Evolutionary conservation across 495 filamentous ascomycete genomes (phyloP), one percentile per base, ranked within the genome.

Genomic region (Pseudotulostoma volvatum): DNA sequence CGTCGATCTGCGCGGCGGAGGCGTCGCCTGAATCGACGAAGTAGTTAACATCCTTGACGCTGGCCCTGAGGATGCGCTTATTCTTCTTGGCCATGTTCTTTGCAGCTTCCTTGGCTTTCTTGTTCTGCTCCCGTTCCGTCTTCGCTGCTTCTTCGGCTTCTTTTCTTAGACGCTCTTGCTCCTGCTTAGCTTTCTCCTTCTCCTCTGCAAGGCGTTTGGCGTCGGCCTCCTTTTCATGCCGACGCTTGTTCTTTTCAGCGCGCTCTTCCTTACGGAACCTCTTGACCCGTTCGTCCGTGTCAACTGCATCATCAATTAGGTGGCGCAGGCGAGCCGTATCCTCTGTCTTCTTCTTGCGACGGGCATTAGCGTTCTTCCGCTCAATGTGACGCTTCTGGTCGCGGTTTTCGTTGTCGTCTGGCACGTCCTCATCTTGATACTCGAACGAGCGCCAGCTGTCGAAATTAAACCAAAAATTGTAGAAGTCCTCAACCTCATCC

Each of bases 81-180:
- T 97, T 96, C 80, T 96, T 96, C 83, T 97, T 97, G 47, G 87
- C 76, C 3, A 92, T 88, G 55, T 82, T 93, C 76, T 97, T 97
- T 3, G 81, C 82, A 21, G 88, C 90, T 59, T 97, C 90, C 64
- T 93, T 94, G 33, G 83, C 81, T 71, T 97, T 96, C 77, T 95
- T 96, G 58, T 71, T 73, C 49, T 84, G 74, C 42, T 79, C 84
- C 41, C 76, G 76, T 37, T 84, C 75, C 13, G 70, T 70, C 67
- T 90, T 92, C 44, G 84, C 86, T 28, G 76, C 70, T 48, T 79
- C 86, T 59, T 92, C 92, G 18, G 81, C 79, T 41, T 85, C 83
- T 61, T 81, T 83, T 54, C 75, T 71, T 40, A 73, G 65, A 52
- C 76, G 66, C 52, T 81, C 81, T 45, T 82, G 81, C 35, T 82